phyloP scores from a whole-genome alignment of 2,329 filamentous ascomycete species.

The Trichoderma koningii region DNA sequence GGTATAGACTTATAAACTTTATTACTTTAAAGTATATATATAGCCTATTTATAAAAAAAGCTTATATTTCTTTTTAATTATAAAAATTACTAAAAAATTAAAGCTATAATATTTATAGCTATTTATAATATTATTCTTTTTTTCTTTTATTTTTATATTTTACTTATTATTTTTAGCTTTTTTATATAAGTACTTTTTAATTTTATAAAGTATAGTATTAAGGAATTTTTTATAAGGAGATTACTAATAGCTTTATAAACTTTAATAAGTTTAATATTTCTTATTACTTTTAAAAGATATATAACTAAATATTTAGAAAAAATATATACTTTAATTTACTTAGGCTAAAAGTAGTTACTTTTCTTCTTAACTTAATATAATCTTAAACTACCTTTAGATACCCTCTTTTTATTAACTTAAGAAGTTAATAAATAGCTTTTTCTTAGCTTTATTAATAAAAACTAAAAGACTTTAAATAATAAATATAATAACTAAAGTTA shows the following conservation, averaged over 20 bases:
- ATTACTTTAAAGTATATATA: too few relatives aligned
- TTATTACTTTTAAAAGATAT: not conserved
- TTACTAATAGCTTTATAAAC: not conserved
- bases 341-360: not conserved
- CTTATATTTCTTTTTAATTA: not conserved
- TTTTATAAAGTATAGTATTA: constrained; percentile 4
- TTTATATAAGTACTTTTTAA: constrained; percentile 12
- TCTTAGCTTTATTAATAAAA: too few relatives aligned
- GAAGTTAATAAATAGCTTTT: too few relatives aligned
- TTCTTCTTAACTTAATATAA: not conserved
- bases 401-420: too few relatives aligned
- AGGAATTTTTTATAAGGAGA: not conserved
- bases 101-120: not conserved
- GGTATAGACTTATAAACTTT: too few relatives aligned
- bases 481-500: too few relatives aligned
- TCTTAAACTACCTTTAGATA: not conserved
- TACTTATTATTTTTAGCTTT: not conserved
- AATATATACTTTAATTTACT: not conserved
- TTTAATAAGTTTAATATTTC: not conserved
- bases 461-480: too few relatives aligned
- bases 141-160: not conserved
- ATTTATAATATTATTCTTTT: constrained; percentile 22
- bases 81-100: constrained; percentile 6
- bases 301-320: not conserved
- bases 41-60: too few relatives aligned